Evolutionary conservation across 2,329 filamentous ascomycete genomes (phyloP).

Genomic region (Aquanectria penicillioides): DNA sequence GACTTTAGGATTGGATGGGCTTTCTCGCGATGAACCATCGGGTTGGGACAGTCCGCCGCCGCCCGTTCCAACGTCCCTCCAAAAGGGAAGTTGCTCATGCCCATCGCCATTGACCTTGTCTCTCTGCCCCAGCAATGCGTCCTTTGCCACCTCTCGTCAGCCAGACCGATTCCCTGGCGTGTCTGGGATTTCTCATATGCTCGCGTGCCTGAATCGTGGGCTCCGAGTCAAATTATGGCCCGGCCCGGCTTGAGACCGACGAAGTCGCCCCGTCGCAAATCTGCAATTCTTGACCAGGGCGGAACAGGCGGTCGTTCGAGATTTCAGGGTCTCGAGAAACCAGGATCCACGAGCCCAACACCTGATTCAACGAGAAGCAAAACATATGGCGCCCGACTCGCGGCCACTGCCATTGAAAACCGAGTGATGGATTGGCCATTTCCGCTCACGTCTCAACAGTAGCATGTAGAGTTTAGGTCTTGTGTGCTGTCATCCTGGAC

Average conservation of each 20-base stretch:
- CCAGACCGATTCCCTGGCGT: not conserved
- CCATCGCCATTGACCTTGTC: not conserved
- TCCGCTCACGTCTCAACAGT: constrained; percentile 16
- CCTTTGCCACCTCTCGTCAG: not conserved
- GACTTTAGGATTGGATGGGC: constrained; percentile 15
- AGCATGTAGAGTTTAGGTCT: constrained; percentile 24
- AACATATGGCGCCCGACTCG: not conserved
- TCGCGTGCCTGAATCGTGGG: constrained; percentile 31
- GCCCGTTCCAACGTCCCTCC: constrained; percentile 30
- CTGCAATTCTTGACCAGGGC: not conserved
- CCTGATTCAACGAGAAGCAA: constrained; percentile 2
- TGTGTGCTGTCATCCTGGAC: constrained; percentile 8
- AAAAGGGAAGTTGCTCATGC: constrained; percentile 29
- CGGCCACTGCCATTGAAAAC: not conserved
- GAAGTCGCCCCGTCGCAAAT: not conserved
- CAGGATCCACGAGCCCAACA: not conserved
- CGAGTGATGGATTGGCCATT: not conserved
- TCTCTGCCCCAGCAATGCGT: not conserved
- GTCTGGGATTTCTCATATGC: constrained; percentile 9
- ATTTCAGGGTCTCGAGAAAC: not conserved
- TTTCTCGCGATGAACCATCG: constrained; percentile 28
- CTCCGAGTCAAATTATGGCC: constrained; percentile 6
- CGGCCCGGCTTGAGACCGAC: not conserved
- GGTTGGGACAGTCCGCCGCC: constrained; percentile 17
- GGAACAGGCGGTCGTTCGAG: not conserved